Evolutionary conservation across 495 filamentous ascomycete genomes (phyloP).

Genomic region (Talaromyces thailandensis): DNA sequence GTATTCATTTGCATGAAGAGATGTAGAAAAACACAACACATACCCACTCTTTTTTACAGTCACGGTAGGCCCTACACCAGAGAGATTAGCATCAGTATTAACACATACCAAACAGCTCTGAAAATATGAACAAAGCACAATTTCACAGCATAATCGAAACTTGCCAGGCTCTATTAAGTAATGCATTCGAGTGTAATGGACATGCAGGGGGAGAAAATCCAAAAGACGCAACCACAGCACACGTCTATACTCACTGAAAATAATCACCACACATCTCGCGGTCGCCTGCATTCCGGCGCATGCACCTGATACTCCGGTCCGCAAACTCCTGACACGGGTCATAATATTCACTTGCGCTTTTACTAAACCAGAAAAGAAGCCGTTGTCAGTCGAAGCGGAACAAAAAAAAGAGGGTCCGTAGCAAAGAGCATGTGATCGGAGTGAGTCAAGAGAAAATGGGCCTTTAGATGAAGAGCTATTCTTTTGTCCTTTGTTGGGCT

Average conservation of each 20-base stretch:
- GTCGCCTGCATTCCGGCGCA: conserved; percentile 79
- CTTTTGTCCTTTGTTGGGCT: neutral
- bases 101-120: neutral
- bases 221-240: neutral
- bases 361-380: conserved; percentile 42
- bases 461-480: neutral
- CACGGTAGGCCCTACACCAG: conserved; percentile 70
- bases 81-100: neutral
- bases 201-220: neutral
- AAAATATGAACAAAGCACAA: neutral
- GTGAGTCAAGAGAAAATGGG: neutral
- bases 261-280: conserved; percentile 84
- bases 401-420: neutral
- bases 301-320: conserved; percentile 70
- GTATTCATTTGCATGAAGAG: neutral
- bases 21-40: conserved; percentile 17
- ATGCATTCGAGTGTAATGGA: neutral
- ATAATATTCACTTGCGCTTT: conserved; percentile 74
- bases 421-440: neutral
- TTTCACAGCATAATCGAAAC: neutral
- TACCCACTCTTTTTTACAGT: conserved; percentile 93
- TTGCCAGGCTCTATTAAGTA: neutral
- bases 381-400: neutral
- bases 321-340: conserved; percentile 96
- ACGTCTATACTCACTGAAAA: conserved; percentile 62